Base-by-base conservation (phyloP, 371 early-diverging fungal species). In the Pancytospora philotis region DNA sequence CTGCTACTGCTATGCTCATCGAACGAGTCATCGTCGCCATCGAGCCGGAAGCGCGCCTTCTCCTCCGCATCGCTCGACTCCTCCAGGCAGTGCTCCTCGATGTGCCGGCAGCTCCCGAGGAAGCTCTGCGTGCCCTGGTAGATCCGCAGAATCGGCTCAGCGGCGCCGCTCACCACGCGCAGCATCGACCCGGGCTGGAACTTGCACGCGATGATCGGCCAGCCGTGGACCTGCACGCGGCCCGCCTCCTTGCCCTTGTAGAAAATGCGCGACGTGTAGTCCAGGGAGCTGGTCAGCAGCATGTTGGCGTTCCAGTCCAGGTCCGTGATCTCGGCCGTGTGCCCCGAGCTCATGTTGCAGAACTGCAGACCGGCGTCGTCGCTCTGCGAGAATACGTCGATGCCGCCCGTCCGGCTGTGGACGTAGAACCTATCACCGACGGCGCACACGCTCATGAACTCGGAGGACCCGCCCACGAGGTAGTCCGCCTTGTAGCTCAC, bases 241-340 rank as follows among this genome's bases (percentile, higher is more conserved):
- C 61, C 67, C 0, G 71, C 63, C 61, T 76, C 77, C n/a, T 32
- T 38, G 6, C 65, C 49, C 31, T 71, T 67, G 34, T 71, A 66
- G 58, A 71, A 76, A 55, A 76, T 71, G 31, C 77, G 31, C 0
- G 66, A 39, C 8, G 77, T 76, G 38, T 39, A 66, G 52, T 76
- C 77, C n/a, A 70, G 51, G 35, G 71, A 70, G 2, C 57, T 49
- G 2, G 70, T 39, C 6, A 76, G 30, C 0, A 76, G 8, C 22
- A 57, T 31, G 48, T 48, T 25, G 6, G 35, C 59, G 16, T 62
- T 73, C 66, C 67, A 67, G 45, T 71, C 76, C 6, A 74, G 39
- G 28, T 52, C 60, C n/a, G 52, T 59, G 36, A 74, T 59, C 60
- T 58, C 72, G 37, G 53, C 58, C 6, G 53, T 38, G 56, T 76